Conservation (phyloP, 2,329 filamentous ascomycete species). For the Paecilomyces sp. region DNA sequence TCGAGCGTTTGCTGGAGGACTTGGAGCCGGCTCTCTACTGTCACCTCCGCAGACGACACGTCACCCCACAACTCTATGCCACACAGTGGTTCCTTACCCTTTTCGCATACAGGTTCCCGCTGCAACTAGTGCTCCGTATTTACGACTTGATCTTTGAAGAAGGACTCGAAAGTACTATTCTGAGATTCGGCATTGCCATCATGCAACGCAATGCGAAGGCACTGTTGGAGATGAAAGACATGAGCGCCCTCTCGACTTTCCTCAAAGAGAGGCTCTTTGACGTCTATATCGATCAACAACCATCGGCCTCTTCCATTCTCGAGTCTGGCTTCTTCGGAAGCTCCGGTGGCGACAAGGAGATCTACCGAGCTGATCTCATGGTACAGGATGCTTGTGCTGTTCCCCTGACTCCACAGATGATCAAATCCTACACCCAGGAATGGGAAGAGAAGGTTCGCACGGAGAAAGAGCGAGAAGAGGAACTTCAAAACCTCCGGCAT, state of each 20-base stretch:
- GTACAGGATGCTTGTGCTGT: conserved; percentile 88
- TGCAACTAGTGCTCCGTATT: conserved; percentile 91
- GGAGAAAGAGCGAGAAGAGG: conserved; percentile 74
- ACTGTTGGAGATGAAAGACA: conserved; percentile 79
- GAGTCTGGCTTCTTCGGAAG: conserved; percentile 97
- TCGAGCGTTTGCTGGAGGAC: conserved; percentile 89
- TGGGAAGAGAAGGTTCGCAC: conserved; percentile 87
- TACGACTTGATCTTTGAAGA: conserved; percentile 94
- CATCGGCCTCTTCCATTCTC: conserved; percentile 84
- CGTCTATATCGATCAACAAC: conserved; percentile 90
- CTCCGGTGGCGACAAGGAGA: conserved; percentile 84
- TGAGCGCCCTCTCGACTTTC: conserved; percentile 80
- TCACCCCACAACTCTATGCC: conserved; percentile 87
- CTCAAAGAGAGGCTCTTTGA: conserved; percentile 93
- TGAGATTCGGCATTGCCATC: conserved; percentile 89
- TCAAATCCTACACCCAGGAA: conserved; percentile 73
- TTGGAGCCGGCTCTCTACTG: conserved; percentile 91
- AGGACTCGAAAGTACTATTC: conserved; percentile 76
- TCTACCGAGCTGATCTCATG: conserved; percentile 89
- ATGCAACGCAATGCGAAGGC: conserved; percentile 88
- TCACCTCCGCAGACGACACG: conserved; percentile 79
- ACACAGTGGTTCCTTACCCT: conserved; percentile 98
- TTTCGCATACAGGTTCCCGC: conserved; percentile 95
- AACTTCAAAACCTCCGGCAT: conserved; percentile 66
- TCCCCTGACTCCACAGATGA: conserved; percentile 72